phyloP scores from a whole-genome alignment of 129 eudicot species.

The Oenanthe sinensis region DNA sequence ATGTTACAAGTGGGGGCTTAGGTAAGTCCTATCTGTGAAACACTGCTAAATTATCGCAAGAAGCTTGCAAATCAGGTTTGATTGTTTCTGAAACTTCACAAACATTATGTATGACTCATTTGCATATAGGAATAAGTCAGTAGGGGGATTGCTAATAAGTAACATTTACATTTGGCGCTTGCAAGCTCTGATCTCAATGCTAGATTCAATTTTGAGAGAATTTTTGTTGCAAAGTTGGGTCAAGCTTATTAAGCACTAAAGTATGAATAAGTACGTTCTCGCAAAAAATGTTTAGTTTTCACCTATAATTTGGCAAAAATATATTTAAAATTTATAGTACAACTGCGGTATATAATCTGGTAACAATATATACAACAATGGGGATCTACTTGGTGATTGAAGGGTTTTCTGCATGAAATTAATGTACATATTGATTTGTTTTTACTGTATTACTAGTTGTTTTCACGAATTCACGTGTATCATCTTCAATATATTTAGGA shows the following conservation, averaged over 20 bases:
- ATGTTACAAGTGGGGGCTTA: neutral
- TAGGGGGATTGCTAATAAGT: neutral
- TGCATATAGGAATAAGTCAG: neutral
- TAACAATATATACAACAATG: too few relatives aligned
- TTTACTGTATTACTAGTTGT: neutral
- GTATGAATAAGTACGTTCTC: neutral
- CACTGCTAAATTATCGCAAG: neutral
- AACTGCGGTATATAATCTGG: neutral
- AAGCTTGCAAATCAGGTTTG: neutral
- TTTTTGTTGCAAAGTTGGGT: neutral
- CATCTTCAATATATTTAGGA: neutral
- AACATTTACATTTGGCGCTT: neutral
- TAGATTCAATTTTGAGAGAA: neutral
- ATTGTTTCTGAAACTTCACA: neutral
- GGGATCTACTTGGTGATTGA: neutral
- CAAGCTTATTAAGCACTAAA: neutral
- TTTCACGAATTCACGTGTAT: neutral
- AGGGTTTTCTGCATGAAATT: neutral
- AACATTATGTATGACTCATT: neutral
- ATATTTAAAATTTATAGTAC: neutral
- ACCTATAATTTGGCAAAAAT: neutral
- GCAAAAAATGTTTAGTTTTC: neutral
- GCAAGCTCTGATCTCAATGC: neutral
- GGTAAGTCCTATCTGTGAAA: neutral
- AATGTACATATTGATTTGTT: neutral